Conservation (phyloP, 768 basidiomycete genomes). For the Termitomyces bulborhizus region DNA sequence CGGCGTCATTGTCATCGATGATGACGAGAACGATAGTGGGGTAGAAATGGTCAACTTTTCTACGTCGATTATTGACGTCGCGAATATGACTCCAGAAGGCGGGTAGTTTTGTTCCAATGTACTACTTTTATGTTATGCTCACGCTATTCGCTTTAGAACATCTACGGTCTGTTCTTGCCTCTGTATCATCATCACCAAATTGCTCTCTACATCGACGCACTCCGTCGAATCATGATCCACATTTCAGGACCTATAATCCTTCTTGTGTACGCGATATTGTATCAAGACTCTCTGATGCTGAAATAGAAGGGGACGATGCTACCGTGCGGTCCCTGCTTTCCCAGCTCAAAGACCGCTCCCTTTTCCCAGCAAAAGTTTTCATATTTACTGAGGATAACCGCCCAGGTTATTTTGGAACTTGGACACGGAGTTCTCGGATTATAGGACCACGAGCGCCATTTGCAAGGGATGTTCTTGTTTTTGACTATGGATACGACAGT, state of each 20-base stretch:
- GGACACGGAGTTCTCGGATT: slow-evolving; percentile 73
- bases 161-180: slow-evolving; percentile 28
- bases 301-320: slow-evolving; percentile 64
- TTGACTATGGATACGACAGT: slow-evolving; percentile 92
- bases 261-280: slow-evolving; percentile 43
- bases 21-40: slow-evolving; percentile 12
- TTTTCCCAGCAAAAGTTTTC: slow-evolving; percentile 73
- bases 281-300: slow-evolving; percentile 66
- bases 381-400: slow-evolving; percentile 81
- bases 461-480: slow-evolving; percentile 62
- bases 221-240: slow-evolving; percentile 14
- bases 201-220: slow-evolving; percentile 13
- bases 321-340: slow-evolving; percentile 60
- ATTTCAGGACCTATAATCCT: slow-evolving; percentile 30
- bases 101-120: background rate
- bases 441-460: slow-evolving; percentile 86
- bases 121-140: background rate
- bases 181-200: slow-evolving; percentile 23
- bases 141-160: slow-evolving; percentile 26
- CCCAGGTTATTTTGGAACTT: slow-evolving; percentile 93
- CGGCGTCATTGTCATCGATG: slow-evolving; percentile 58
- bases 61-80: slow-evolving; percentile 19
- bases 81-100: slow-evolving; percentile 37
- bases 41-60: slow-evolving; percentile 20
- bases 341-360: slow-evolving; percentile 52